A percentile compares a stretch with the other conserved stretches of the same genome.
These are phyloP conservation scores for Coniochaeta sp. DNA, from an alignment of 2,329 filamentous ascomycete species.

Conservation along the genomic window DNA sequence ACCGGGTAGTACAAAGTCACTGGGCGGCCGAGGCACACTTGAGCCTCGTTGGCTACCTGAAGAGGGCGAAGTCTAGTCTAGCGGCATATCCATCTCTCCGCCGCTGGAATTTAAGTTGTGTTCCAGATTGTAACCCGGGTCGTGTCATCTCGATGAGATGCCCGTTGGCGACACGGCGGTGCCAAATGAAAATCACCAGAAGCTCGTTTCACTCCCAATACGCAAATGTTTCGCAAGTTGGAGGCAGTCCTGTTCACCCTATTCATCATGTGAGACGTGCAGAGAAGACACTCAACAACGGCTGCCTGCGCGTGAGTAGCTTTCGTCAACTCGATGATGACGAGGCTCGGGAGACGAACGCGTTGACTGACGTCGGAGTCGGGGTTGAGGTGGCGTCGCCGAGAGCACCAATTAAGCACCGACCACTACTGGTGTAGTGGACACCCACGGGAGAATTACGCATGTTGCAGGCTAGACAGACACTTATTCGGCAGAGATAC, in stretches of 20 bases:
- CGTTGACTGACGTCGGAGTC: neutral
- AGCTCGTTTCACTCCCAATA: too few relatives aligned
- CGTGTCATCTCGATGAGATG: too few relatives aligned
- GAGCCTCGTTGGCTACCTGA: neutral
- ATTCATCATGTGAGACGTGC: neutral
- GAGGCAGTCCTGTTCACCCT: neutral
- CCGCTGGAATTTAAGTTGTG: too few relatives aligned
- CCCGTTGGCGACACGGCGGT: neutral
- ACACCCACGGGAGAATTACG: too few relatives aligned
- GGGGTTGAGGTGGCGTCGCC: neutral
- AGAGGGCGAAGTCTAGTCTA: neutral
- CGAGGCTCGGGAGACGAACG: neutral
- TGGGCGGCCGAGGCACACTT: neutral
- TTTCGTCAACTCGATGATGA: neutral
- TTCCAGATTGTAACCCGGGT: too few relatives aligned
- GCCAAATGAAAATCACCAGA: too few relatives aligned
- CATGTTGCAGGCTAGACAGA: too few relatives aligned
- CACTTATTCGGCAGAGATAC: too few relatives aligned
- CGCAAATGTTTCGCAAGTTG: neutral
- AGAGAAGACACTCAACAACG: neutral
- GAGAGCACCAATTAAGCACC: neutral
- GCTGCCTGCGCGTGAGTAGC: neutral
- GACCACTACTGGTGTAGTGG: too few relatives aligned
- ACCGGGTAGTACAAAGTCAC: neutral
- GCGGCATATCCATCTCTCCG: neutral